Evolutionary conservation across 2,329 filamentous ascomycete genomes (phyloP).

Genomic region (Fusarium sarcochroum): DNA sequence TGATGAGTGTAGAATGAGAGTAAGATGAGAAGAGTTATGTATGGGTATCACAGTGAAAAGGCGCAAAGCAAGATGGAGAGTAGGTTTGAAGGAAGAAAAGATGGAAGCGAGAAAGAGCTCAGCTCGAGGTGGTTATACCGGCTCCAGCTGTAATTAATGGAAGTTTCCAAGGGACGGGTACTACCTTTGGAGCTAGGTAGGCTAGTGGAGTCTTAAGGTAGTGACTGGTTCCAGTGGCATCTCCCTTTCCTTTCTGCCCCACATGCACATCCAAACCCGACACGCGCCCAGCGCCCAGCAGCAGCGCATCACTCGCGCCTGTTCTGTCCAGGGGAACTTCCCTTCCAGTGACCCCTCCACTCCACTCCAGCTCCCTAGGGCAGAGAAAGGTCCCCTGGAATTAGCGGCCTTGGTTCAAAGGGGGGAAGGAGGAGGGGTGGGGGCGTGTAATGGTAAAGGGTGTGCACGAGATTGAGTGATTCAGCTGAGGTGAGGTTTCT

Average conservation of each 20-base stretch:
- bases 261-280: conserved; percentile 1
- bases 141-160: conserved; percentile 29
- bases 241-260: conserved; percentile 25
- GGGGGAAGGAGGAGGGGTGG: not conserved
- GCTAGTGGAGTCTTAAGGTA: not conserved
- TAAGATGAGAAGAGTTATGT: not conserved
- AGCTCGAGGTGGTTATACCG: conserved; percentile 23
- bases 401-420: conserved; percentile 19
- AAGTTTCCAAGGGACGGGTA: conserved; percentile 39
- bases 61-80: conserved; percentile 10
- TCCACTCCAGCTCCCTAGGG: conserved; percentile 26
- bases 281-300: conserved; percentile 11
- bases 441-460: conserved; percentile 2
- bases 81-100: conserved; percentile 4
- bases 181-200: conserved; percentile 31
- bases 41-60: conserved; percentile 14
- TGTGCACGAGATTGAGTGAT: conserved; percentile 22
- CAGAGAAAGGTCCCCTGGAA: conserved; percentile 33
- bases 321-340: not conserved
- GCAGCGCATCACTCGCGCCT: conserved; percentile 23
- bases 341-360: not conserved
- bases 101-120: conserved; percentile 14
- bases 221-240: conserved; percentile 4
- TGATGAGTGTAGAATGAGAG: not conserved
- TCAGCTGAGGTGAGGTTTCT: conserved; percentile 1